Base-by-base conservation (phyloP, 1,139 yeast genomes). In the Lodderomyces metapsilosis region DNA sequence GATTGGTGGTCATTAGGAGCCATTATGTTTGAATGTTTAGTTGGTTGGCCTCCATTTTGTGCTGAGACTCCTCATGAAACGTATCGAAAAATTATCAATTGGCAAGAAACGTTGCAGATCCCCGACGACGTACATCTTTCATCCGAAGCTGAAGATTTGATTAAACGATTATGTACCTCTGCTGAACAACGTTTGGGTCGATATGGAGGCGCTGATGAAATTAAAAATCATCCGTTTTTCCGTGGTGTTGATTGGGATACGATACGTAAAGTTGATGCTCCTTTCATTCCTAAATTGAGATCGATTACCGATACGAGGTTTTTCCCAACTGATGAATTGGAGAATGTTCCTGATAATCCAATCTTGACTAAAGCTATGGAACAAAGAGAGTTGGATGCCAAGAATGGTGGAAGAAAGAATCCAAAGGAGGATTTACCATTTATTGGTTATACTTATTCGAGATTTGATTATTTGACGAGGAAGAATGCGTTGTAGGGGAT, bases 1-100 rank as follows among this genome's bases (percentile, higher is more conserved):
- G 99, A 92, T 63, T 92, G 99, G 99, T 92, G 98, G 98, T 88
- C 97, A 4, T 70, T 92, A 33, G 99, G 99, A 21, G 96, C 98
- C 1, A 92, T 92, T 60, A 92, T 92, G 99, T 92, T 88, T 67
- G 99, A 92, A 71, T 92, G 98, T 71, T 72, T 92, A 49, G 88
- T 92, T 50, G 99, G 99, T 15, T 92, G 98, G 98, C 98, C 99
- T 17, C 99, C 99, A 43, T 92, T 92, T 66, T 94, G 98, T 66
- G 86, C 96, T 1, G 98, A 92, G 60, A 88, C 97, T 4, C 98
- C 98, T n/a, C 97, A 91, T 54, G 98, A 92, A 56, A 92, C 98
- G 0, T 92, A 92, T 63, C 76, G 95, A 46, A 94, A 92, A 76
- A 92, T 92, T 58, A 73, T 94, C 59, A 88, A 89, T 62, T 94